phyloP scores from a whole-genome alignment of 768 basidiomycete species.

The Sporobolomyces phaffii region DNA sequence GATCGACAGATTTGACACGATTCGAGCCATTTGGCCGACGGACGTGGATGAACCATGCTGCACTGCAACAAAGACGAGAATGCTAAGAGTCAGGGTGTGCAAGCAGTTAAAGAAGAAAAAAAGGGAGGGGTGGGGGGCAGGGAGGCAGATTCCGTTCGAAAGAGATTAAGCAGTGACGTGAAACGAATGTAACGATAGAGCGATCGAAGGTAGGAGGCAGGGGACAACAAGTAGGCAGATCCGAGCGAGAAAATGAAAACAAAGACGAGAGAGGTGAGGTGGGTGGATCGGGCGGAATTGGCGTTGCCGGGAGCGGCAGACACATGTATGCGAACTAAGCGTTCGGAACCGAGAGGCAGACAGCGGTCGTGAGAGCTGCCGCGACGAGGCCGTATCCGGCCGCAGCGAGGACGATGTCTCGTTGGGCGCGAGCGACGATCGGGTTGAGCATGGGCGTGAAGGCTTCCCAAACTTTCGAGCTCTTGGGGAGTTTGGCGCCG shows the following conservation, averaged over 20 bases:
- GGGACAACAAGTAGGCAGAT: not conserved
- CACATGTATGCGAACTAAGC: no score
- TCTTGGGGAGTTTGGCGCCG: not conserved
- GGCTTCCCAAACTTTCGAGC: conserved; percentile 10
- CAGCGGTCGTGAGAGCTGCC: conserved; percentile 8
- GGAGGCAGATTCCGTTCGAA: no score
- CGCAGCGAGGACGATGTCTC: conserved; percentile 20
- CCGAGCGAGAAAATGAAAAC: not conserved
- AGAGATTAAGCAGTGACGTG: no score
- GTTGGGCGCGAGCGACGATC: conserved; percentile 18
- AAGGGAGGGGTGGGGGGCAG: no score
- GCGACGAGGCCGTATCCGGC: conserved; percentile 15
- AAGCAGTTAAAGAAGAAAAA: no score
- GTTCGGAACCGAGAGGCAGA: conserved; percentile 23
- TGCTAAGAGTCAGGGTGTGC: no score
- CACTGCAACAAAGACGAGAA: no score
- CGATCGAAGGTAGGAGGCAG: not conserved
- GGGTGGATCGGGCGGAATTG: no score
- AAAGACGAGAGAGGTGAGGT: not conserved
- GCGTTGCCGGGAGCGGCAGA: no score
- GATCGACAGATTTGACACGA: no score
- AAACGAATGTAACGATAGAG: not conserved
- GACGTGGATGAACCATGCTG: no score
- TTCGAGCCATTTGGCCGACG: no score
- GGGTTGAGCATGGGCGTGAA: conserved; percentile 26